Evolutionary conservation across 371 early-diverging fungal species (phyloP), one percentile per base, ranked within the genome.

Genomic region (Syncephalis fuscata): DNA sequence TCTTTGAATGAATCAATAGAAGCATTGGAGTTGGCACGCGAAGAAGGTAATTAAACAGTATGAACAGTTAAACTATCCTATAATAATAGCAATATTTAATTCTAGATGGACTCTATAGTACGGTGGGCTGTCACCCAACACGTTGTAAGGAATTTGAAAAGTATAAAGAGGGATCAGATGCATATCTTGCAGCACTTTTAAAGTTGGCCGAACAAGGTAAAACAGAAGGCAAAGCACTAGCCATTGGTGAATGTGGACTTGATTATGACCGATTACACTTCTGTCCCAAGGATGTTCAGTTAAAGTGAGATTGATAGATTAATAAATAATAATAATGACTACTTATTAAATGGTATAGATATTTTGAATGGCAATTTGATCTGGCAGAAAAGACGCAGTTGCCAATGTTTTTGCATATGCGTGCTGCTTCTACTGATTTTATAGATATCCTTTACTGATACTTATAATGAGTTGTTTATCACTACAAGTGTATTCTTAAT

Each of bases 241-340:
- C 92, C 3, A 75, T 93, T 55, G 94, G 94, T 32, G 94, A 93
- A 58, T 88, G 87, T 52, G 94, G 94, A 14, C 10, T 64, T 58
- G 93, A 93, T 62, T 92, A 90, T 57, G 93, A 92, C 57, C 78
- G 93, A 3, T 65, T 84, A 36, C 74, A 85, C 4, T 91, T 92
- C 54, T 85, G 86, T 37, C 68, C 73, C 39, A 77, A 71, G 51
- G 85, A 81, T 10, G 67, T 66, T 0, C 92, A 92, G 59, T 54
- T 65, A 45, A 73, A 67, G 65, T 80, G 44, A 15, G 32, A 20
- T 44, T 5, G 3, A 44, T 3, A 22, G 22, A 44, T n/a, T n/a
- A n/a, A 21, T 17, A 22, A 11, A 11, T 44, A 11, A 4, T 22
- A 21, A 16, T 22, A 44, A 22, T 22, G 14, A 5, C 3, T 22